phyloP scores from a whole-genome alignment of 805 yeast species.

The Alloascoidea africana region DNA sequence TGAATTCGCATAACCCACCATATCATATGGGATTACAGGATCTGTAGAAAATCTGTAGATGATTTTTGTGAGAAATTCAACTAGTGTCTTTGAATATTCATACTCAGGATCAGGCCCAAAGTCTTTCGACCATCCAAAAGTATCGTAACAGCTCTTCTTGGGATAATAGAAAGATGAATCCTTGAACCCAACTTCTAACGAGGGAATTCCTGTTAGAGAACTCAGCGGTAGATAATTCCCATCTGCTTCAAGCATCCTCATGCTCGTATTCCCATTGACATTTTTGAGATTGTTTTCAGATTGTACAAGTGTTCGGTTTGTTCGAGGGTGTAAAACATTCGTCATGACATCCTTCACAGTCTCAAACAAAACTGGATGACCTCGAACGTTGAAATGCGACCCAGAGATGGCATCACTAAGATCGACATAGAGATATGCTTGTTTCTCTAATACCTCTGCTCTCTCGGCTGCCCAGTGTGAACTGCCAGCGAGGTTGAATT shows the following conservation, averaged over 20 bases:
- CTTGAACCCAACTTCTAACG: constrained; percentile 41
- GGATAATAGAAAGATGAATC: constrained; percentile 24
- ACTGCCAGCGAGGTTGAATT: constrained; percentile 75
- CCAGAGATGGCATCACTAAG: constrained; percentile 48
- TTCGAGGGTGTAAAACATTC: constrained; percentile 9
- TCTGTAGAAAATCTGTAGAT: constrained; percentile 51
- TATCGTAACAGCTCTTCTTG: constrained; percentile 46
- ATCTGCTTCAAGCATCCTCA: too few relatives aligned
- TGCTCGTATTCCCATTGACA: background rate
- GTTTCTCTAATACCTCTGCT: constrained; percentile 34
- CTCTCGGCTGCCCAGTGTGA: constrained; percentile 57
- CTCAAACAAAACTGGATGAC: constrained; percentile 50
- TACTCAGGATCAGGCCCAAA: constrained; percentile 42
- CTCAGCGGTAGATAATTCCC: constrained; percentile 63
- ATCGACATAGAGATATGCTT: constrained; percentile 61
- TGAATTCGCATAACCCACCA: constrained; percentile 30
- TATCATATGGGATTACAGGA: constrained; percentile 61
- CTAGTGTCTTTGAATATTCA: constrained; percentile 37
- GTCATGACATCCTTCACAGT: constrained; percentile 25
- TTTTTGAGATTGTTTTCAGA: constrained; percentile 3
- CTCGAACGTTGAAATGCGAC: constrained; percentile 33
- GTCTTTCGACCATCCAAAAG: constrained; percentile 36
- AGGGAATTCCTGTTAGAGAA: constrained; percentile 50
- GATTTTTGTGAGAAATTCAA: constrained; percentile 36
- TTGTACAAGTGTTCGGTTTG: constrained; percentile 10